phyloP scores from a whole-genome alignment of 2,329 filamentous ascomycete genomes.

The Aureobasidium sp. region DNA sequence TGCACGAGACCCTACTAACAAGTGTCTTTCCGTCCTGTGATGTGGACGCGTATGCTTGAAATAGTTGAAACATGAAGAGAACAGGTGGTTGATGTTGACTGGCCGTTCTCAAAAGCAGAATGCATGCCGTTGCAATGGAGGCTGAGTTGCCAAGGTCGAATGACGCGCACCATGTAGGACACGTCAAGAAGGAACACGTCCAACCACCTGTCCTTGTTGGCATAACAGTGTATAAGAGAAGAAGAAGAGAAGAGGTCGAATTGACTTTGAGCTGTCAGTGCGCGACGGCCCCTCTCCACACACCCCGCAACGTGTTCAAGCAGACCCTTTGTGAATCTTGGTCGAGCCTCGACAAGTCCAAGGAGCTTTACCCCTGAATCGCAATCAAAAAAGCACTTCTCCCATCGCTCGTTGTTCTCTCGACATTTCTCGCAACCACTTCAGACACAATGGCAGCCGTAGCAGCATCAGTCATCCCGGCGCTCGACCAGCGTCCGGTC shows the following conservation, averaged over 20 bases:
- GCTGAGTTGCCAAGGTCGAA: background rate
- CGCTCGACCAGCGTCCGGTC: conserved; percentile 73
- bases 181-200: background rate
- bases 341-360: background rate
- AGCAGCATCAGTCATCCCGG: conserved; percentile 50
- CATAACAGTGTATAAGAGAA: background rate
- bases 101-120: background rate
- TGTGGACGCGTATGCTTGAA: background rate
- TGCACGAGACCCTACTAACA: background rate
- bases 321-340: background rate
- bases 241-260: background rate
- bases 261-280: background rate
- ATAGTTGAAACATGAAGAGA: background rate
- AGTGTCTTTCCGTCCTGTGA: background rate
- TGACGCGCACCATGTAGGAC: background rate
- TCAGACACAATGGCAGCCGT: conserved; percentile 24
- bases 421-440: background rate
- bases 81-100: background rate
- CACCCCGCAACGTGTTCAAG: conserved; percentile 1
- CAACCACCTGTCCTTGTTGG: background rate
- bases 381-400: background rate
- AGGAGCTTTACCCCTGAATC: conserved; percentile 9
- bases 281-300: background rate
- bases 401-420: background rate
- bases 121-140: background rate